Evolutionary conservation across 139 green algal genomes (phyloP).

Genomic region (Micractinium sp.): DNA sequence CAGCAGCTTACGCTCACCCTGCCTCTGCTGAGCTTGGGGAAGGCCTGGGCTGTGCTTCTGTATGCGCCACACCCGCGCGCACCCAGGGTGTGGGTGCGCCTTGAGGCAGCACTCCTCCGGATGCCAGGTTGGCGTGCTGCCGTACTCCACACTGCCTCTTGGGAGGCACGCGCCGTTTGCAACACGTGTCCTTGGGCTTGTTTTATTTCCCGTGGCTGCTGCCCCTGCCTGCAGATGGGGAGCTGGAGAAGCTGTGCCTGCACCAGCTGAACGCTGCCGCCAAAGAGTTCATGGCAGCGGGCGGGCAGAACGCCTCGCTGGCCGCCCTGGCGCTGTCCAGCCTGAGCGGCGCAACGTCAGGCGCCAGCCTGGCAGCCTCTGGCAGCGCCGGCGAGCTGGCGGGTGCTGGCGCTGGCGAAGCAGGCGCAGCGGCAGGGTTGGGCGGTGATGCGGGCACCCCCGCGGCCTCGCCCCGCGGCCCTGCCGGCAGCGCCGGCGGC

Average conservation of each 20-base stretch:
- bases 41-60: neutral
- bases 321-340: slow-evolving; percentile 32
- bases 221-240: slow-evolving; percentile 47
- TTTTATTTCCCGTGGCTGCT: neutral
- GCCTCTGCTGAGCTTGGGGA: neutral
- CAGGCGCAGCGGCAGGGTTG: neutral
- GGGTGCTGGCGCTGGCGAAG: neutral
- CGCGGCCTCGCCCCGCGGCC: neutral
- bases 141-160: too few species aligned
- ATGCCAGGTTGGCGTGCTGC: too few species aligned
- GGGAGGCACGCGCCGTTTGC: neutral
- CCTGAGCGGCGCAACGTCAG: neutral
- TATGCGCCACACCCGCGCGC: too few species aligned
- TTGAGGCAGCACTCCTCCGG: too few species aligned
- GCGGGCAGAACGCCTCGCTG: slow-evolving; percentile 15
- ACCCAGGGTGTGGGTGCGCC: too few species aligned
- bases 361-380: neutral
- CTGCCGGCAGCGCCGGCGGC: neutral
- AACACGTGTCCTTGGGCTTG: neutral
- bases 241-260: slow-evolving; percentile 71
- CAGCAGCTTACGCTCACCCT: neutral
- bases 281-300: slow-evolving; percentile 40
- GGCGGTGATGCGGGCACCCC: neutral
- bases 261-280: slow-evolving; percentile 44
- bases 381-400: neutral